phyloP scores from a whole-genome alignment of 208 protist species.

The Spongospora subterranea region DNA sequence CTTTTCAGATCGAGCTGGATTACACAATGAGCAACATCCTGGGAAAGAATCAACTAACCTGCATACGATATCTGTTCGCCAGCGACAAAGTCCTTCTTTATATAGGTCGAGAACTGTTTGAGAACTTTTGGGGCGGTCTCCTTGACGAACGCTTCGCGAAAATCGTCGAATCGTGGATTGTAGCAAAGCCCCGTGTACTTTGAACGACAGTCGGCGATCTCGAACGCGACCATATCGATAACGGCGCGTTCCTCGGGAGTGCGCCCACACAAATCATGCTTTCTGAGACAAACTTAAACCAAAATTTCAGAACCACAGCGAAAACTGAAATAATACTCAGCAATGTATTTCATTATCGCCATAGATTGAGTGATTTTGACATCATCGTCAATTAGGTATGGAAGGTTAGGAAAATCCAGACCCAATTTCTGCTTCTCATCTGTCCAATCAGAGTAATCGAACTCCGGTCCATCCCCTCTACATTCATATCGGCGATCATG shows the following conservation, averaged over 20 bases:
- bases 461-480: neutral
- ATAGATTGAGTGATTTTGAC: slow-evolving; percentile 26
- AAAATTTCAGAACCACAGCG: neutral
- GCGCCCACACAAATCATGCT: neutral
- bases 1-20: neutral
- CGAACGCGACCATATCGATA: neutral
- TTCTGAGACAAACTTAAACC: neutral
- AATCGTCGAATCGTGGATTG: neutral
- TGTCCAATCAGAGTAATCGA: neutral
- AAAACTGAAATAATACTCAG: slow-evolving; percentile 19
- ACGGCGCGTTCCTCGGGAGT: neutral
- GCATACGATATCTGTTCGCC: neutral
- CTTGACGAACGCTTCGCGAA: neutral
- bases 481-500: neutral
- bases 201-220: slow-evolving; percentile 8
- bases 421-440: neutral
- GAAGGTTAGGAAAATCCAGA: slow-evolving; percentile 38
- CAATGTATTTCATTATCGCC: slow-evolving; percentile 16
- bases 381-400: slow-evolving; percentile 40
- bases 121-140: neutral
- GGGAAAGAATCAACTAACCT: neutral
- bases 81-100: slow-evolving; percentile 15
- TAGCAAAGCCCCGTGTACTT: slow-evolving; percentile 52
- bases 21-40: neutral
- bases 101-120: neutral